phyloP scores from a whole-genome alignment of 495 filamentous ascomycete genomes.

The Tuber melanosporum region DNA sequence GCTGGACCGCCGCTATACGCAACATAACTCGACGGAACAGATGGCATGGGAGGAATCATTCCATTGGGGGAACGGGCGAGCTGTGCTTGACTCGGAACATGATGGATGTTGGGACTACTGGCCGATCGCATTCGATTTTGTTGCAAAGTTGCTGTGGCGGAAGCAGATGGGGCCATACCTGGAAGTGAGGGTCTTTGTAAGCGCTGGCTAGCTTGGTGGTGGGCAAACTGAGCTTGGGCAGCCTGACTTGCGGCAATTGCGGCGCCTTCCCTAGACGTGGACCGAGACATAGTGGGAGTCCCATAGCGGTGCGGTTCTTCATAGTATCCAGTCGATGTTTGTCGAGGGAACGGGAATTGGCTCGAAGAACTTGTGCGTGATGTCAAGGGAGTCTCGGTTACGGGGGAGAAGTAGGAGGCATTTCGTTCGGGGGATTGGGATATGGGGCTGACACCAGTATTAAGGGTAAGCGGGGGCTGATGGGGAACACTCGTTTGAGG shows the following conservation, averaged over 20 bases:
- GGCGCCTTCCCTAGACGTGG: conserved; percentile 63
- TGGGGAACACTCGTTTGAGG: conserved; percentile 44
- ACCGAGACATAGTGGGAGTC: conserved; percentile 67
- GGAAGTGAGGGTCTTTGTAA: conserved; percentile 80
- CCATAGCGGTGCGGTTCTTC: conserved; percentile 66
- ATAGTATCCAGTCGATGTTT: conserved; percentile 56
- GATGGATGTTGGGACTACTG: conserved; percentile 56
- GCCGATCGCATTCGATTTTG: conserved; percentile 56
- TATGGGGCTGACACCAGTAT: conserved; percentile 37
- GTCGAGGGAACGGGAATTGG: conserved; percentile 69
- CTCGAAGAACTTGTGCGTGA: conserved; percentile 72
- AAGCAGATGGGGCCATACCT: conserved; percentile 56
- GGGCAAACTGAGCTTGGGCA: conserved; percentile 45
- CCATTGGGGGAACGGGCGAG: conserved; percentile 39
- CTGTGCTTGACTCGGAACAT: conserved; percentile 37
- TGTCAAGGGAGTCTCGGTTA: conserved; percentile 73
- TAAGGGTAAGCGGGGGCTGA: conserved; percentile 38
- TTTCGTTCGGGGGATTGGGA: conserved; percentile 47
- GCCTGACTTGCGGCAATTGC: conserved; percentile 29
- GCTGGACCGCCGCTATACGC: conserved; percentile 43
- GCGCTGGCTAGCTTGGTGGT: conserved; percentile 49
- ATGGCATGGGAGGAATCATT: conserved; percentile 57
- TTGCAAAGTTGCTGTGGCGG: conserved; percentile 48
- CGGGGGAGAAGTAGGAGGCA: conserved; percentile 83
- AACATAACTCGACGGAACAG: conserved; percentile 47